A percentile compares a stretch with the other conserved stretches of the same genome.
Evolutionary conservation across 768 basidiomycete species (phyloP).

Genomic region (Crassisporium funariophilum): DNA sequence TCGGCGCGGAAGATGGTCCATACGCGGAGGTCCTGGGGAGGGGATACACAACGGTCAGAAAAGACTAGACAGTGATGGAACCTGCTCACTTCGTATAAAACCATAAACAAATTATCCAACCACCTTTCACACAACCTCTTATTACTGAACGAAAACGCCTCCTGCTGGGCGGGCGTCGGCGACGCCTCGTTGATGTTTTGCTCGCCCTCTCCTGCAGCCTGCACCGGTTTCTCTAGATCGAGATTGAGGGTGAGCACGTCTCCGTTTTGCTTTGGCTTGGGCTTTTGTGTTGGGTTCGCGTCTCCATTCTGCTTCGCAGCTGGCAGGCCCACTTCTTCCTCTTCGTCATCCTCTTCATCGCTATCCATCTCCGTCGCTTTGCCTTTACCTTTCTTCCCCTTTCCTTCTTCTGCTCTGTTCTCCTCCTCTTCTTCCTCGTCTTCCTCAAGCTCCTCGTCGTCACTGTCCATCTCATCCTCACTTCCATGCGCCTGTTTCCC

Average conservation of each 20-base stretch:
- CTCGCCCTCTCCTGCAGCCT: slow-evolving; percentile 53
- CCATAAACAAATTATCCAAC: slow-evolving; percentile 99
- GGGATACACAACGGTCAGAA: slow-evolving; percentile 6
- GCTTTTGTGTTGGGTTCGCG: slow-evolving; percentile 13
- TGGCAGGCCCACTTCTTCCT: slow-evolving; percentile 7
- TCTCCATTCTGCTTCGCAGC: slow-evolving; percentile 7
- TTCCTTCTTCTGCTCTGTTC: slow-evolving; percentile 1
- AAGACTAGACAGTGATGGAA: not conserved
- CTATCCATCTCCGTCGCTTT: slow-evolving; percentile 21
- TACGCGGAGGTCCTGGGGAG: slow-evolving; percentile 81
- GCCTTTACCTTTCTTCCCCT: slow-evolving; percentile 16
- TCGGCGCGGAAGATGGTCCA: slow-evolving; percentile 99
- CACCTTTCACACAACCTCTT: slow-evolving; percentile 97
- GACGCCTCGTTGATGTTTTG: slow-evolving; percentile 41
- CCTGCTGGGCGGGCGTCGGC: slow-evolving; percentile 40
- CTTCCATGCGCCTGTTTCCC: slow-evolving; percentile 4
- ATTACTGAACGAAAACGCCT: slow-evolving; percentile 90
- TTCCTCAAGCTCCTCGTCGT: slow-evolving; percentile 17
- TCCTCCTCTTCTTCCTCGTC: slow-evolving; percentile 22
- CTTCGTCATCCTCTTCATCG: slow-evolving; percentile 23
- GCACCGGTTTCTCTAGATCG: slow-evolving; percentile 48
- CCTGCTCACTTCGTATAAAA: slow-evolving; percentile 83
- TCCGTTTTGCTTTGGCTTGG: slow-evolving; percentile 30
- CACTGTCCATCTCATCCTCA: not conserved
- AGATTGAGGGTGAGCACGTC: slow-evolving; percentile 27